Percentiles rank a stretch among this genome's conserved stretches.
Evolutionary conservation across 305 asterid species (phyloP).

Genomic region (Rubia tinctorum): DNA sequence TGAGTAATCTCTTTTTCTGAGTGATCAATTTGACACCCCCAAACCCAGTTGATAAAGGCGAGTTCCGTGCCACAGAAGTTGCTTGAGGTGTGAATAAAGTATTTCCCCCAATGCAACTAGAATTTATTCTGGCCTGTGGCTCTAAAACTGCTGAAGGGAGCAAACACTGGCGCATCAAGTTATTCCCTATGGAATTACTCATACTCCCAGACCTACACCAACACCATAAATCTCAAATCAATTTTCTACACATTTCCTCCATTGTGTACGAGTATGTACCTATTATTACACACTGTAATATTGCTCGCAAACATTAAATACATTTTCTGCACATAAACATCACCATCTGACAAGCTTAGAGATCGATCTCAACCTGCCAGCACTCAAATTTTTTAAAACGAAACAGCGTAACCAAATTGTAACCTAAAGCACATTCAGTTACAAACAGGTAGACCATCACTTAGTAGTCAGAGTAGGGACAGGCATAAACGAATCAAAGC

Average conservation of each 20-base stretch:
- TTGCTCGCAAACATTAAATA: background rate
- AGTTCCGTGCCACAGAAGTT: constrained; percentile 44
- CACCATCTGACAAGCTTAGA: background rate
- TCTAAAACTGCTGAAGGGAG: constrained; percentile 56
- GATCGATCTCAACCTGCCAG: background rate
- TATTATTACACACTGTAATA: background rate
- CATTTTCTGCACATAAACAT: background rate
- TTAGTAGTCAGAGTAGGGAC: background rate
- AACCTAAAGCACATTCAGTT: background rate
- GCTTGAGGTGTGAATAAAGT: constrained; percentile 63
- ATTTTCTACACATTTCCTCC: background rate
- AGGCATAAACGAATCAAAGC: background rate
- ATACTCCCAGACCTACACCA: constrained; percentile 27
- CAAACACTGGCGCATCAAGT: constrained; percentile 66
- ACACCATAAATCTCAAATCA: background rate
- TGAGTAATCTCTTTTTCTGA: constrained; percentile 40
- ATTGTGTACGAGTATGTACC: background rate
- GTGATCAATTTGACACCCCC: constrained; percentile 47
- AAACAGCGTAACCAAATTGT: background rate
- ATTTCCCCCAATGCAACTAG: constrained; percentile 58
- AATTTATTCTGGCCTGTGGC: constrained; percentile 55
- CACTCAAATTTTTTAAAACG: background rate
- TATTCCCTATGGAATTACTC: constrained; percentile 80
- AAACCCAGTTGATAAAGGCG: constrained; percentile 62
- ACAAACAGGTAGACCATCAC: background rate